These are phyloP conservation scores for Malassezia restricta DNA, from an alignment of 1,284 basidiomycete genomes.

Conservation along the genomic window DNA sequence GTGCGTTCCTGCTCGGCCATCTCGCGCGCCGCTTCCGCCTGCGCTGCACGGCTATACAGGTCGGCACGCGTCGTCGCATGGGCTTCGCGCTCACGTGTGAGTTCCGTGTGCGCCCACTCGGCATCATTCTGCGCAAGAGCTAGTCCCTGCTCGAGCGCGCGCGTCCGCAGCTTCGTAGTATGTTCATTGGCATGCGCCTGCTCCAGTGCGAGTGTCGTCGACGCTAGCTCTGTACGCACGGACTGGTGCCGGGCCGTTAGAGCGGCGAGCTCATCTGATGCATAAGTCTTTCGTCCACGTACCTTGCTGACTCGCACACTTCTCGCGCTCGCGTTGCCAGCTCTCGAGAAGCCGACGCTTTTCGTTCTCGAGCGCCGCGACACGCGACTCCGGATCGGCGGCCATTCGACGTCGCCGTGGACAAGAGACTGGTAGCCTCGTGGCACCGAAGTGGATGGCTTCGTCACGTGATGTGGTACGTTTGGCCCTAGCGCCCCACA, in stretches of 20 bases:
- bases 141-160: conserved; percentile 65
- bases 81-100: conserved; percentile 25
- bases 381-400: conserved; percentile 12
- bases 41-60: conserved; percentile 49
- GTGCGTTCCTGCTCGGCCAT: conserved; percentile 56
- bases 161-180: conserved; percentile 56
- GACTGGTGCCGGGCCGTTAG: conserved; percentile 24
- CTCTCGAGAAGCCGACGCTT: conserved; percentile 38
- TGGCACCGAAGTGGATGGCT: neutral
- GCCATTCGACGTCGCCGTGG: conserved; percentile 3
- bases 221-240: conserved; percentile 28
- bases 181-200: conserved; percentile 28
- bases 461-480: conserved; percentile 1
- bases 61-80: conserved; percentile 53
- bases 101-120: conserved; percentile 51
- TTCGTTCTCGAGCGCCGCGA: conserved; percentile 29
- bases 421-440: neutral
- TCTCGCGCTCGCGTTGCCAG: conserved; percentile 36
- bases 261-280: conserved; percentile 26
- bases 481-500: conserved; percentile 6
- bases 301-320: conserved; percentile 25
- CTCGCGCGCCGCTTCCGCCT: conserved; percentile 62
- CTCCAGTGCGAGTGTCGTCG: conserved; percentile 28
- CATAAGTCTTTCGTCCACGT: neutral
- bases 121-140: conserved; percentile 60